phyloP scores from a whole-genome alignment of 2,329 filamentous ascomycete genomes.

The Cladosporium sphaerospermum region DNA sequence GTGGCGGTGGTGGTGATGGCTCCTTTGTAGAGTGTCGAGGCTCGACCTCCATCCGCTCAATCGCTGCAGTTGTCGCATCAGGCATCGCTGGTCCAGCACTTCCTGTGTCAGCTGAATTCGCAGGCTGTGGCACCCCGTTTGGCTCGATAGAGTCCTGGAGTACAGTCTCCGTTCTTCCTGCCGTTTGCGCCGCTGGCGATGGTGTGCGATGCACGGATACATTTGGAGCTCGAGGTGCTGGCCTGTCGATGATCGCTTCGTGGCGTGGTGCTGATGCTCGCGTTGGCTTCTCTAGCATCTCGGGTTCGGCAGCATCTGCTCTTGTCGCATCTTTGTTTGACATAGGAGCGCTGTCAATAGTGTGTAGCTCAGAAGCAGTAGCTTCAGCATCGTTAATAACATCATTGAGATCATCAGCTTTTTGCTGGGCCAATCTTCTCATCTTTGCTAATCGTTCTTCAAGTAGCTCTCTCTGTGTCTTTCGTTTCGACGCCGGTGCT shows the following conservation, averaged over 20 bases:
- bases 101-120: no score
- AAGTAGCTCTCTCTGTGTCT: slow-evolving; percentile 20
- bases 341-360: neutral
- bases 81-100: neutral
- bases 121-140: no score
- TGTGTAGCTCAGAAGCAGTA: slow-evolving; percentile 4
- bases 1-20: neutral
- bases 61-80: neutral
- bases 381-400: slow-evolving; percentile 9
- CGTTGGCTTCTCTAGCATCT: no score
- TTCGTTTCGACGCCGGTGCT: slow-evolving; percentile 2
- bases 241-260: no score
- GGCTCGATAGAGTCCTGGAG: no score
- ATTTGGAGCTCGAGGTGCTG: no score
- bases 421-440: slow-evolving; percentile 18
- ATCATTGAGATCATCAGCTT: slow-evolving; percentile 8
- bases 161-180: no score
- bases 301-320: neutral
- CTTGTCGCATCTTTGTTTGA: slow-evolving; percentile 2
- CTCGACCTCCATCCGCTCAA: neutral
- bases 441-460: slow-evolving; percentile 27
- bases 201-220: no score
- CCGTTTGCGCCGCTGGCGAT: no score
- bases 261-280: no score
- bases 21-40: neutral